phyloP scores from a whole-genome alignment of 139 green algal species.

The Microglena sp. region DNA sequence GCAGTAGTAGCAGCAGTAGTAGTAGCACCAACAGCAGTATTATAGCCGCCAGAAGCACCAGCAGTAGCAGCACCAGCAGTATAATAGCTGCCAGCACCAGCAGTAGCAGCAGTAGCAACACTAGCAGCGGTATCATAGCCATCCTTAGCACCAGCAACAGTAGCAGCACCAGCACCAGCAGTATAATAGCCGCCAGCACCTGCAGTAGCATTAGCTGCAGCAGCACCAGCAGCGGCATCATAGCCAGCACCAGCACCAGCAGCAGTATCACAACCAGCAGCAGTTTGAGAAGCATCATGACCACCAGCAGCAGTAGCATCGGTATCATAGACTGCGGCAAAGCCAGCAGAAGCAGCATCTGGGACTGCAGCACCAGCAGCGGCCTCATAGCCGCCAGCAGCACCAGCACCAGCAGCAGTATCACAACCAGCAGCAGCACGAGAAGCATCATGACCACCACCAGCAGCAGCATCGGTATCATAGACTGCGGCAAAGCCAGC shows the following conservation, averaged over 20 bases:
- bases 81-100: background rate
- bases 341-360: background rate
- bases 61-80: constrained; percentile 1
- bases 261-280: background rate
- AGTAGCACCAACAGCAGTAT: background rate
- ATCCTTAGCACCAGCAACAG: background rate
- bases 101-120: background rate
- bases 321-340: background rate
- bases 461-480: background rate
- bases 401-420: background rate
- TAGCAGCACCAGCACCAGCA: background rate
- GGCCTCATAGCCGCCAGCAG: background rate
- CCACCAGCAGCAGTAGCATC: background rate
- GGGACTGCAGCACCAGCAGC: background rate
- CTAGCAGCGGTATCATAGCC: background rate
- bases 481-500: background rate
- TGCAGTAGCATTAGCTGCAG: background rate
- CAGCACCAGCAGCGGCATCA: background rate
- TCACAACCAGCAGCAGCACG: background rate
- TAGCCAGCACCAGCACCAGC: background rate
- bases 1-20: background rate
- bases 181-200: background rate
- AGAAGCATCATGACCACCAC: background rate
- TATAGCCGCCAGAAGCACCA: constrained; percentile 3
- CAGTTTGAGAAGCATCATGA: background rate